These are phyloP conservation scores for Suillus ampliporus DNA, from an alignment of 768 basidiomycete genomes.

Conservation along the genomic window DNA sequence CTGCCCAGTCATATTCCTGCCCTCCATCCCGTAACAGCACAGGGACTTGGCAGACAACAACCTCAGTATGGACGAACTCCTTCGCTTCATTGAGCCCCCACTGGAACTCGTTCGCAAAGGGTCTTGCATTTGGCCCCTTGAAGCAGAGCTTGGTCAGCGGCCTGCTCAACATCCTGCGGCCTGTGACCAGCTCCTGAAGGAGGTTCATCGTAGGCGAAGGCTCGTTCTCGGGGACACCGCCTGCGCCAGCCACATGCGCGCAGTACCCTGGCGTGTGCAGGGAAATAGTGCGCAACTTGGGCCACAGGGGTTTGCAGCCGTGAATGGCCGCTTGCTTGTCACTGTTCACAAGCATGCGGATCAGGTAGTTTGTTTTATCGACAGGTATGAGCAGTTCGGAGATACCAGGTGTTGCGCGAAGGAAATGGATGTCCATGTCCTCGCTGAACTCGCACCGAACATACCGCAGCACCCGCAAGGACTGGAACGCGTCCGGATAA, in stretches of 20 bases:
- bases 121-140: conserved; percentile 36
- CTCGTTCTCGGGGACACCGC: conserved; percentile 34
- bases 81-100: conserved; percentile 35
- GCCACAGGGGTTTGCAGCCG: conserved; percentile 36
- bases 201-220: conserved; percentile 36
- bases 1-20: conserved; percentile 34
- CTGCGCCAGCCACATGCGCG: conserved; percentile 21
- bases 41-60: conserved; percentile 25
- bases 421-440: conserved; percentile 37
- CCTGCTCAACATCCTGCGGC: conserved; percentile 26
- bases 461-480: conserved; percentile 33
- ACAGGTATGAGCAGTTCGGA: conserved; percentile 38
- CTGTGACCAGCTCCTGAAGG: conserved; percentile 32
- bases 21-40: conserved; percentile 34
- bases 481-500: conserved; percentile 34
- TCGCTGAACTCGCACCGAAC: conserved; percentile 37
- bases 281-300: conserved; percentile 29
- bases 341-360: conserved; percentile 39
- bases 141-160: conserved; percentile 30
- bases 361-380: conserved; percentile 34
- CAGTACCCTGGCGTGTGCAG: conserved; percentile 36
- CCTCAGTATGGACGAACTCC: conserved; percentile 30
- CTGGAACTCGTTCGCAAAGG: conserved; percentile 34
- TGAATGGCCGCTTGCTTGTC: conserved; percentile 38
- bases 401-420: conserved; percentile 38